These are phyloP conservation scores for Macroventuria anomochaeta DNA, from an alignment of 2,329 filamentous ascomycete genomes.

Conservation along the genomic window DNA sequence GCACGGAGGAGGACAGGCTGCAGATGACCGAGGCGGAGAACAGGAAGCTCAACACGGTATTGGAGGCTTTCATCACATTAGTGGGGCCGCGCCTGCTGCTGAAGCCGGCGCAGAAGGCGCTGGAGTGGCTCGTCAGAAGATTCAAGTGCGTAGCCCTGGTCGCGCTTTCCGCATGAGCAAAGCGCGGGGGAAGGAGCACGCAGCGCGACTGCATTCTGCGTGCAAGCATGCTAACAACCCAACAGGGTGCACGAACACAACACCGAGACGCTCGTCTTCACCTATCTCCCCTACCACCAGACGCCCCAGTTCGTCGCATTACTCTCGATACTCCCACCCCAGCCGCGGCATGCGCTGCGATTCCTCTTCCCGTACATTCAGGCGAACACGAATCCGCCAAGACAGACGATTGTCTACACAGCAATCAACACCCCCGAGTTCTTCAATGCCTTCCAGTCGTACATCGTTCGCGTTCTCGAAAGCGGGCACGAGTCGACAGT, in stretches of 20 bases:
- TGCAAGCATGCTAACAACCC: slow-evolving; percentile 16
- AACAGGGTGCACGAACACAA: slow-evolving; percentile 89
- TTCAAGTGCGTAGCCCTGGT: slow-evolving; percentile 69
- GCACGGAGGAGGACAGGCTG: slow-evolving; percentile 83
- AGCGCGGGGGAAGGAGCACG: no score
- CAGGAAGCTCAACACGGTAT: slow-evolving; percentile 74
- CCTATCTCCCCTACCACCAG: slow-evolving; percentile 91
- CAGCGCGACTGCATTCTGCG: no score
- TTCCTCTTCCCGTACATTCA: slow-evolving; percentile 88
- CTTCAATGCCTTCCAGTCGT: slow-evolving; percentile 76
- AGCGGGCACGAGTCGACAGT: slow-evolving; percentile 76
- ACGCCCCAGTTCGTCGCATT: slow-evolving; percentile 84
- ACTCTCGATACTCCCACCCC: slow-evolving; percentile 82
- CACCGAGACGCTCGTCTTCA: slow-evolving; percentile 75
- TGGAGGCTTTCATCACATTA: slow-evolving; percentile 84
- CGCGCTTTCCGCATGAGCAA: background rate
- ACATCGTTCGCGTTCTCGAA: slow-evolving; percentile 76
- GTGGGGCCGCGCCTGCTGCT: slow-evolving; percentile 78
- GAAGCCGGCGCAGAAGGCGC: slow-evolving; percentile 84
- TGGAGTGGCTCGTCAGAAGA: slow-evolving; percentile 93
- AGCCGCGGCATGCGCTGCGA: slow-evolving; percentile 75
- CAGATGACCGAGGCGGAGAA: slow-evolving; percentile 86
- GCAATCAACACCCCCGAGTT: slow-evolving; percentile 80
- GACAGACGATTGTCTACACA: slow-evolving; percentile 82
- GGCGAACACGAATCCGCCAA: slow-evolving; percentile 75